Evolutionary conservation across 2,329 filamentous ascomycete species (phyloP), one percentile per base, ranked within the genome.

Genomic region (Colletotrichum coccodes): DNA sequence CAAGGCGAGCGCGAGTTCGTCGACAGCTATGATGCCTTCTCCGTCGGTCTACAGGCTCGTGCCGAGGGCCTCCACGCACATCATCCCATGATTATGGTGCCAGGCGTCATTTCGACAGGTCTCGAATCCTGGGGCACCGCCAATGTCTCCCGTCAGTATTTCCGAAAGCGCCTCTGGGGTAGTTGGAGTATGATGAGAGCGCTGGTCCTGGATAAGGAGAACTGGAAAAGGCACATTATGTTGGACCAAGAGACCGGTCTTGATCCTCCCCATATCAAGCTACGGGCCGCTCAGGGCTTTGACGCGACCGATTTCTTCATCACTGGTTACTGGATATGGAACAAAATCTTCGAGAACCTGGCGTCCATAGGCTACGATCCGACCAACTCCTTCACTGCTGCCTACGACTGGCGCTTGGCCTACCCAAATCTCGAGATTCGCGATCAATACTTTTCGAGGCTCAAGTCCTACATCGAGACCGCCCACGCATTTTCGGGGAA

Each of bases 161-260:
- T 99, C 80, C 88, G 96, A 71, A 97, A 97, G 82, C 87, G 96
- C 61, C 83, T 99, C 57, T 99, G 96, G 96, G 96, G 96, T 5
- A 97, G 94, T 73, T 99, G 97, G 96, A 97, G 90, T 72, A 99
- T 99, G 96, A 98, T 99, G 94, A 89, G 92, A 57, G 95, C 96
- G 0, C 82, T 99, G 72, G 94, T 99, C 2, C 82, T 97, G 75
- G 96, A 98, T 79, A 98, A 98, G 80, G 91, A 97, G 32, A 87
- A 89, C 38, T 99, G 96, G 96, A 99, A 98, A 84, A 91, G 85
- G 75, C 96, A 99, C 78, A 94, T 99, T 73, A 98, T 98, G 95
- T 87, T 99, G 12, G 96, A 99, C 80, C 95, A 95, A 79, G 81
- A 89, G 42, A 98, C 95, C 0, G 96, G 96, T 0, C 84, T 99